These are phyloP conservation scores for Fonsecaea pedrosoi DNA, from an alignment of 2,329 filamentous ascomycete species.

Conservation along the genomic window DNA sequence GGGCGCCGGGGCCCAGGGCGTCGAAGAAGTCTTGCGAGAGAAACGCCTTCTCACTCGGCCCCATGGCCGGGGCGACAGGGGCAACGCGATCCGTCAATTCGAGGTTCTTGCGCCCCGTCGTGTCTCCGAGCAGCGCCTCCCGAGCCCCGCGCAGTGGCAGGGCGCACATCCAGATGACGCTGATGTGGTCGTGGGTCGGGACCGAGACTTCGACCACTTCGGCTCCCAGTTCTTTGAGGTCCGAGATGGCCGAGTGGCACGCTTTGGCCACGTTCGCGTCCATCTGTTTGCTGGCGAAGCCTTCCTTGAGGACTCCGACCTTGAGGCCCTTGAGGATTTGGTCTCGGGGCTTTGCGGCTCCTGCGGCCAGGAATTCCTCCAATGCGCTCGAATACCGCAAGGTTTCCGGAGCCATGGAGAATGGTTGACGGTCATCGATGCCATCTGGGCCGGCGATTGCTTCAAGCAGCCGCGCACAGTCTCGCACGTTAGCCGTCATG, in stretches of 20 bases:
- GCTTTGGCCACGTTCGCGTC: slow-evolving; percentile 50
- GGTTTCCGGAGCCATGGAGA: slow-evolving; percentile 2
- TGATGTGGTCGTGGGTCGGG: slow-evolving; percentile 37
- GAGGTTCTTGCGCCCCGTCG: slow-evolving; percentile 15
- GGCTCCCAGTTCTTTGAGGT: slow-evolving; percentile 57
- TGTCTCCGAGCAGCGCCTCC: slow-evolving; percentile 10
- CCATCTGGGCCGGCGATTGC: slow-evolving; percentile 55
- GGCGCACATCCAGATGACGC: slow-evolving; percentile 7
- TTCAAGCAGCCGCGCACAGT: slow-evolving; percentile 51
- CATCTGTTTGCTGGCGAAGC: slow-evolving; percentile 50
- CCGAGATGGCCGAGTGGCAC: slow-evolving; percentile 52
- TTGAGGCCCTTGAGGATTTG: slow-evolving; percentile 42
- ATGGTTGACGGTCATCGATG: slow-evolving; percentile 51
- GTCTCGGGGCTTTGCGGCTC: slow-evolving; percentile 6
- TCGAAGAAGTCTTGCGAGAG: slow-evolving; percentile 26
- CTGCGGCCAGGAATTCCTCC: not conserved
- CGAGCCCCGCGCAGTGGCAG: slow-evolving; percentile 13
- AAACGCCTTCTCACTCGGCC: not conserved
- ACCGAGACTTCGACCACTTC: slow-evolving; percentile 44
- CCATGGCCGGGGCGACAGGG: not conserved
- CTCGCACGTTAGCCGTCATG: slow-evolving; percentile 48
- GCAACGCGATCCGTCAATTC: slow-evolving; percentile 15
- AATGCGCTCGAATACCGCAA: slow-evolving; percentile 28
- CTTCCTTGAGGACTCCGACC: slow-evolving; percentile 56
- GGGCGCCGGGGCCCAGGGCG: slow-evolving; percentile 40